Base-by-base conservation (phyloP, 225 moss, liverwort and hornwort species). In the Ulota crispa region DNA sequence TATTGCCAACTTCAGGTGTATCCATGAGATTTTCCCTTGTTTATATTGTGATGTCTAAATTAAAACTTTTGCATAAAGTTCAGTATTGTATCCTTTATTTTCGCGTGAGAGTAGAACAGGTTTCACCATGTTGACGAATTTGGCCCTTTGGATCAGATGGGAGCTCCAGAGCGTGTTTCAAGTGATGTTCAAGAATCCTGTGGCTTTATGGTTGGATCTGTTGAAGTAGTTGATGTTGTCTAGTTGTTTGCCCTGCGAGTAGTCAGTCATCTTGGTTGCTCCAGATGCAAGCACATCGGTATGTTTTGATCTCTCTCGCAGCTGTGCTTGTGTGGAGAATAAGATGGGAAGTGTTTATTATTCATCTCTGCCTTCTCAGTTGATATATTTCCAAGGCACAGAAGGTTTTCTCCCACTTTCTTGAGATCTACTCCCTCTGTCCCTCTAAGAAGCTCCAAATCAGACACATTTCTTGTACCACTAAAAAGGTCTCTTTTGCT, bases 71-170 rank as follows among this genome's bases (percentile, higher is more conserved):
- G 16, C 7, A 10, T 72, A 8, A 70, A 52, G 19, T 30, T 52
- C 53, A 32, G 18, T 70, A 3, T 13, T 3, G 37, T 73, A 73
- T 15, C 43, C 43, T 43, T 43, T 12, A 4, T 0, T 56, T 13
- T 66, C 24, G 7, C 42, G 3, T 64, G 2, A 27, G 23, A 52
- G 53, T 68, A 2, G 41, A 54, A 70, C 8, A 82, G 24, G 34
- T 79, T 64, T 78, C 63, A 10, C 32, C 7, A 18, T 68, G 54
- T 79, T 85, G 71, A 82, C 43, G 8, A 57, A 27, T 78, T 72
- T 84, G 75, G 54, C 70, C n/a, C 26, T 79, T 76, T 76, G 82
- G 34, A 67, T 82, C 82, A 86, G 84, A 86, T 72, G 70, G 71
- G 62, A 78, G 61, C 73, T 69, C 34, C 70, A 64, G 80, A 70